A percentile compares a stretch with the other conserved stretches of the same genome.
phyloP scores from a whole-genome alignment of 2,329 filamentous ascomycete species.

The Colletotrichum simmondsii region DNA sequence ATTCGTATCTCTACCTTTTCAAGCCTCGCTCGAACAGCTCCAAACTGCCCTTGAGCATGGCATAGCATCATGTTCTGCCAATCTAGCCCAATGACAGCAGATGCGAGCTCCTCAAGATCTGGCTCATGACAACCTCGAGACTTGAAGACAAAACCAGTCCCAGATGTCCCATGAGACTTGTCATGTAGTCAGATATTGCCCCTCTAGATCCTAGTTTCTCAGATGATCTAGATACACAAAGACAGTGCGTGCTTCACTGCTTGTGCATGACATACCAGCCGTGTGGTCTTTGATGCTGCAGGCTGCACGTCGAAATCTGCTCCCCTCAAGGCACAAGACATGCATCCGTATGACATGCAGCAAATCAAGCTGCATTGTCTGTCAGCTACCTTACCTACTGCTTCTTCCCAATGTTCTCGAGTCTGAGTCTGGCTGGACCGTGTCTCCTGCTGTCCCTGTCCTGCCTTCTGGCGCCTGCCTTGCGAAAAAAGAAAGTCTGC shows the following conservation, averaged over 20 bases:
- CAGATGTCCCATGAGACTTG: neutral
- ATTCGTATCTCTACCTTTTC: neutral
- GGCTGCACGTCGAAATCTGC: neutral
- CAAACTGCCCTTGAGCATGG: neutral
- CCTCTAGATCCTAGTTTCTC: neutral
- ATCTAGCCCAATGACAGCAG: neutral
- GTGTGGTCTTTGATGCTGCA: neutral
- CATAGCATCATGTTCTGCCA: neutral
- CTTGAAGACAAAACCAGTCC: neutral
- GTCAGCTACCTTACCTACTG: neutral
- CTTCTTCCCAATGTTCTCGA: neutral
- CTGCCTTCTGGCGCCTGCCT: neutral
- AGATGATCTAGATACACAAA: neutral
- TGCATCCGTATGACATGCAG: neutral
- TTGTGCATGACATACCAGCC: too few relatives aligned
- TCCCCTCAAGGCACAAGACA: neutral
- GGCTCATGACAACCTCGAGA: neutral
- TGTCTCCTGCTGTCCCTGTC: neutral
- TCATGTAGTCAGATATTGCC: neutral
- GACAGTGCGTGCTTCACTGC: neutral
- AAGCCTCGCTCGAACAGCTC: neutral
- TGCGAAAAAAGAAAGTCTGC: conserved; percentile 4
- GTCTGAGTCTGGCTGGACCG: neutral
- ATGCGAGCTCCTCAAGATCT: neutral
- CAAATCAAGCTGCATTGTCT: neutral